phyloP scores from a whole-genome alignment of 495 filamentous ascomycete genomes.

The Cercophora scortea region DNA sequence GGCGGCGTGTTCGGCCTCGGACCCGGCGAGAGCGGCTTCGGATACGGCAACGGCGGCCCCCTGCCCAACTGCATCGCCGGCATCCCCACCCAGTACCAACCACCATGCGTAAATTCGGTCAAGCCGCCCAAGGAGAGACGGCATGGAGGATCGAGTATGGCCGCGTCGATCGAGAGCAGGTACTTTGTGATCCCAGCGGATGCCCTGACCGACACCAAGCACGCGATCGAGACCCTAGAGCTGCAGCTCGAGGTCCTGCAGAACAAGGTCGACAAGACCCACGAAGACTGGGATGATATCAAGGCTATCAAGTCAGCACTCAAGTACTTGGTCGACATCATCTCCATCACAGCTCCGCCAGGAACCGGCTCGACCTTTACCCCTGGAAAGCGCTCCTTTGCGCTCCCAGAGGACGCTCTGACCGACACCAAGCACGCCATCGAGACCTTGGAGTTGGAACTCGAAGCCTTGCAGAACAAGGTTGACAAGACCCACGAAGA shows the following conservation, averaged over 20 bases:
- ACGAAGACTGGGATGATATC: slow-evolving; percentile 8
- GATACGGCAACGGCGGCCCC: slow-evolving; percentile 5
- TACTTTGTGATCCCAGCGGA: no score
- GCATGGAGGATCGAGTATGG: slow-evolving; percentile 8
- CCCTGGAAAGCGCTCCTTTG: neutral
- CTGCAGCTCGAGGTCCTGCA: slow-evolving; percentile 7
- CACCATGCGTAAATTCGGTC: slow-evolving; percentile 19
- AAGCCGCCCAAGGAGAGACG: slow-evolving; percentile 24
- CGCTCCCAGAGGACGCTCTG: neutral
- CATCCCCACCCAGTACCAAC: slow-evolving; percentile 9
- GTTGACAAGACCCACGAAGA: slow-evolving; percentile 8
- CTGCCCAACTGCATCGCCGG: slow-evolving; percentile 8
- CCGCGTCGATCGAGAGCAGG: neutral
- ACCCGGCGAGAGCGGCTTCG: slow-evolving; percentile 6
- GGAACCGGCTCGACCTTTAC: neutral
- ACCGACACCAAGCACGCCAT: slow-evolving; percentile 2
- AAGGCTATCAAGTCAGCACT: slow-evolving; percentile 3
- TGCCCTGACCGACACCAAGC: neutral
- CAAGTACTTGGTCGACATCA: slow-evolving; percentile 2
- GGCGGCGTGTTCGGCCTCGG: slow-evolving; percentile 9
- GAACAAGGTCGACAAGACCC: slow-evolving; percentile 11
- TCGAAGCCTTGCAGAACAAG: slow-evolving; percentile 12
- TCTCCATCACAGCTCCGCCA: slow-evolving; percentile 5
- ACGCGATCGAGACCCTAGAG: slow-evolving; percentile 9
- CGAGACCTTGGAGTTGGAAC: slow-evolving; percentile 4